Evolutionary conservation across 2,329 filamentous ascomycete genomes (phyloP).

Genomic region (Aureobasidium sp.): DNA sequence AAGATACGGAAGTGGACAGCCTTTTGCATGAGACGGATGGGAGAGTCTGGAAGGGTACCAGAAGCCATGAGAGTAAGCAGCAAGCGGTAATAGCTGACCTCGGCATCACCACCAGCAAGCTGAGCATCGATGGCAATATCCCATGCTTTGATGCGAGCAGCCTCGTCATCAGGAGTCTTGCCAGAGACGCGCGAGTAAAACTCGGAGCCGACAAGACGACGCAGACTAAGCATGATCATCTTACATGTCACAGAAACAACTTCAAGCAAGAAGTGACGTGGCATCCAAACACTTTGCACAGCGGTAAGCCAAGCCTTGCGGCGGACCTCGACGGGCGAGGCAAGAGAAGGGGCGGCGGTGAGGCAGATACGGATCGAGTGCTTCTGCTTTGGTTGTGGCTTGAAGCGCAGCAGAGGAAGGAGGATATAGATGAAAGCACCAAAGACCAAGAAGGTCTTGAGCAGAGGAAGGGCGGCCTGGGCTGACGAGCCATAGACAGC

Average conservation of each 20-base stretch:
- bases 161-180: slow-evolving; percentile 76
- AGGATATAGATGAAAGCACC: slow-evolving; percentile 51
- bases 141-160: slow-evolving; percentile 84
- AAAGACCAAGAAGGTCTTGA: slow-evolving; percentile 46
- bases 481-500: slow-evolving; percentile 8
- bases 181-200: slow-evolving; percentile 75
- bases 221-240: slow-evolving; percentile 71
- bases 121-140: slow-evolving; percentile 89
- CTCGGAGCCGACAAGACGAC: slow-evolving; percentile 68
- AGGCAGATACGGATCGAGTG: slow-evolving; percentile 32
- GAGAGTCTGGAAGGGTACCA: slow-evolving; percentile 76
- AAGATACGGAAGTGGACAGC: slow-evolving; percentile 86
- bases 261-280: slow-evolving; percentile 79
- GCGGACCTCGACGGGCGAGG: slow-evolving; percentile 77
- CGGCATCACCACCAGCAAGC: slow-evolving; percentile 79
- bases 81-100: slow-evolving; percentile 81
- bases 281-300: slow-evolving; percentile 87
- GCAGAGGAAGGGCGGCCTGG: slow-evolving; percentile 35
- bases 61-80: slow-evolving; percentile 83
- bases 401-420: slow-evolving; percentile 50
- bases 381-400: slow-evolving; percentile 48
- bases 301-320: slow-evolving; percentile 89
- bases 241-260: slow-evolving; percentile 74
- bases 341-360: slow-evolving; percentile 58
- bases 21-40: slow-evolving; percentile 80